These are phyloP conservation scores for Zygosaccharomyces pseudorouxii DNA, from an alignment of 805 yeast species.

Conservation along the genomic window DNA sequence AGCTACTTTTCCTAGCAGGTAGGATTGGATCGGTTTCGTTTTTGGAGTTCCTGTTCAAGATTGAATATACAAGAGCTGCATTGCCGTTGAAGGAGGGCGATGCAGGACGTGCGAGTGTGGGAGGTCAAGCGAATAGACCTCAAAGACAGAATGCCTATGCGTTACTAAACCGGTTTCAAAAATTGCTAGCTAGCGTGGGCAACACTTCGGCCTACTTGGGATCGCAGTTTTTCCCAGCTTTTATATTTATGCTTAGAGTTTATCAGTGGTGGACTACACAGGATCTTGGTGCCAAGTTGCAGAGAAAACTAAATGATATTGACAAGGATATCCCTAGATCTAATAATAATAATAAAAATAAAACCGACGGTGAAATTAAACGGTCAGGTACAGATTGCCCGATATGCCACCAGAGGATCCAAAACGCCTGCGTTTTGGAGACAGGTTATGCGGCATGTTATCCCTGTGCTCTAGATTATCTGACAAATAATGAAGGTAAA, in stretches of 20 bases:
- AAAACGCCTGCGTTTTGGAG: slow-evolving; percentile 82
- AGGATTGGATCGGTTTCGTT: slow-evolving; percentile 57
- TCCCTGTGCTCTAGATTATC: slow-evolving; percentile 68
- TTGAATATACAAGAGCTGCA: slow-evolving; percentile 50
- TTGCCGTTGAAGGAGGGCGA: slow-evolving; percentile 16
- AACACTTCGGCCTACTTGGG: slow-evolving; percentile 31
- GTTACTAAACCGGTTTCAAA: slow-evolving; percentile 16
- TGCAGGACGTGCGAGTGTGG: slow-evolving; percentile 9
- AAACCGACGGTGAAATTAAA: slow-evolving; percentile 1
- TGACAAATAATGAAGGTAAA: slow-evolving; percentile 47
- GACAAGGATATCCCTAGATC: slow-evolving; percentile 40
- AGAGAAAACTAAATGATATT: slow-evolving; percentile 43
- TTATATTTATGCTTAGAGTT: slow-evolving; percentile 76
- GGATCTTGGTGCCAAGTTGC: slow-evolving; percentile 58
- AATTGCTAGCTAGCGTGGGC: slow-evolving; percentile 15
- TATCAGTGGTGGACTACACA: slow-evolving; percentile 91
- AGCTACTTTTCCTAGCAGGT: slow-evolving; percentile 65
- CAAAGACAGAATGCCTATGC: slow-evolving; percentile 34
- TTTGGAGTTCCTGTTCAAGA: slow-evolving; percentile 54
- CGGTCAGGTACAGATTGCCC: slow-evolving; percentile 46
- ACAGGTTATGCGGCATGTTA: slow-evolving; percentile 91
- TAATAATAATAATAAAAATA: slow-evolving; percentile 12
- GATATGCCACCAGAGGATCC: slow-evolving; percentile 57
- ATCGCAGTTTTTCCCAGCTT: slow-evolving; percentile 62
- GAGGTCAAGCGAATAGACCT: slow-evolving; percentile 21